Base-by-base conservation (phyloP, 352 stramenopile genomes). In the Pythium biforme region DNA sequence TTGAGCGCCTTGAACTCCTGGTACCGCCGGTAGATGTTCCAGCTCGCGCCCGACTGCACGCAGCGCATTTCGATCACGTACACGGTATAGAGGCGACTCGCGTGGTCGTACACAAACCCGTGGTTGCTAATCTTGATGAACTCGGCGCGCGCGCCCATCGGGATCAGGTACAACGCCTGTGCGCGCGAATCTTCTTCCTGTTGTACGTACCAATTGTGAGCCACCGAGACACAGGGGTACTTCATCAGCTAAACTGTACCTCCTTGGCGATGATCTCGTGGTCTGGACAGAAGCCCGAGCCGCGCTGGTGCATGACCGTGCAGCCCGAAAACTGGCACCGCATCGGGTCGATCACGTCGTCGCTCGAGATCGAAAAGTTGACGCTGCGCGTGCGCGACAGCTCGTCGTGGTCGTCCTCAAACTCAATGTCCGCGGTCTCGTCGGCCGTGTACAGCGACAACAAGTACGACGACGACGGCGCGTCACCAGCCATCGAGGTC, bases 1-100 rank as follows among this genome's bases (percentile, higher is more conserved):
- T 90, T 74, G 33, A 94, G 88, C 61, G 92, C 85, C 63, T 94
- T 94, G 59, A 94, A 94, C 58, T 94, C 83, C 65, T 94, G 85
- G 72, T 94, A 94, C 25, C 85, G 85, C 59, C 92, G 85, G 33
- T 79, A 95, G 49, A 94, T 90, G 26, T 87, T 66, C 87, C 85
- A 95, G 23, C 64, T 88, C 31, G 86, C 81, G 10, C 78, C 78
- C 0, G 82, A 91, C 65, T 91, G 80, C 17, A 74, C 69, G 64
- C 84, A 94, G 5, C 80, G 76, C 79, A 94, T 88, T 62, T 90
- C 84, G 55, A 91, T 80, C 33, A 76, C 62, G 62, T 92, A 94
- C 37, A 94, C 81, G 0, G 84, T 94, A 58, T 92, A 94, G 48
- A 94, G 56, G n/a, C 84, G 79, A 54, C 75, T 88, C 4, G 79